Conservation (phyloP, 176 grass and related monocot genomes). For the Rhynchospora breviuscula region DNA sequence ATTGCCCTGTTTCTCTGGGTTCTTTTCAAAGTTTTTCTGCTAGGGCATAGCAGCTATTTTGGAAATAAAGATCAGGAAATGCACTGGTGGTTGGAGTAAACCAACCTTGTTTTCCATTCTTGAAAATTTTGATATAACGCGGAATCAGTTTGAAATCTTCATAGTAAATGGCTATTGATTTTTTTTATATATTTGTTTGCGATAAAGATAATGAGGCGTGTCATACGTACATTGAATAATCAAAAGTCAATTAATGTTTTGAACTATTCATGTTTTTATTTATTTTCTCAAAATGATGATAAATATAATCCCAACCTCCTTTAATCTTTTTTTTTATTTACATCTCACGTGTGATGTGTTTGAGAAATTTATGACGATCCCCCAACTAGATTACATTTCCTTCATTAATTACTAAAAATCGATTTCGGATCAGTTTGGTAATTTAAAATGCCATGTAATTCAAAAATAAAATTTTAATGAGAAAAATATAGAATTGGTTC, state of each 20-base stretch:
- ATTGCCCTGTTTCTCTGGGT: neutral
- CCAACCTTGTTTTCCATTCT: neutral
- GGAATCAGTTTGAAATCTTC: neutral
- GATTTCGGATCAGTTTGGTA: too few relatives aligned
- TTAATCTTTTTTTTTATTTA: neutral
- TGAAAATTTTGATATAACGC: neutral
- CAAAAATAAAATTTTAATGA: too few relatives aligned
- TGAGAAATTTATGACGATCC: too few relatives aligned
- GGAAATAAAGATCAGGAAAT: neutral
- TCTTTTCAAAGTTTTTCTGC: slow-evolving; percentile 2
- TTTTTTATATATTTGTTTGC: neutral
- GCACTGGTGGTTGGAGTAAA: neutral
- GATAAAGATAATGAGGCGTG: neutral
- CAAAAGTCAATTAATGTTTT: neutral
- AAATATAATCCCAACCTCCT: neutral
- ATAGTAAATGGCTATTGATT: neutral
- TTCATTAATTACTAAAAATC: too few relatives aligned
- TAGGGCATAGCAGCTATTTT: neutral
- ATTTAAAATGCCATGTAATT: too few relatives aligned
- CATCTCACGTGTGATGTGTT: too few relatives aligned
- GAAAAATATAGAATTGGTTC: too few relatives aligned
- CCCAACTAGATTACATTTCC: too few relatives aligned
- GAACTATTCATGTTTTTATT: neutral
- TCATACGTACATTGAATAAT: neutral
- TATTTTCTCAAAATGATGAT: neutral